phyloP scores from a whole-genome alignment of 495 filamentous ascomycete genomes.

The Schizothecium vesticola region DNA sequence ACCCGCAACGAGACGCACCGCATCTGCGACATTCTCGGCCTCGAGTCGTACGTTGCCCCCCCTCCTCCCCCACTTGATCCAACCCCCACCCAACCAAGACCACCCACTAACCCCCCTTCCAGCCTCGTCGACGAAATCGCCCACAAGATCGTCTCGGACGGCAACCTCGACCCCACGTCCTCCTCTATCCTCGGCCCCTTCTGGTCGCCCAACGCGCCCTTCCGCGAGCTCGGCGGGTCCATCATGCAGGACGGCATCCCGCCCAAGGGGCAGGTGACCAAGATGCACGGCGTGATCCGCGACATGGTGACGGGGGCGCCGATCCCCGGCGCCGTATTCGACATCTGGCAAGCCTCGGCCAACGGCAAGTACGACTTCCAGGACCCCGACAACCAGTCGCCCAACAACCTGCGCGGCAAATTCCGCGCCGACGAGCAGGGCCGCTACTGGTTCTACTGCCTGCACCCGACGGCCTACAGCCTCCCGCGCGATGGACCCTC shows the following conservation, averaged over 20 bases:
- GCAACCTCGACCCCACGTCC: slow-evolving; percentile 66
- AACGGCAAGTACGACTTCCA: slow-evolving; percentile 91
- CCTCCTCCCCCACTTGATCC: background rate
- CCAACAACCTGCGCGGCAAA: slow-evolving; percentile 81
- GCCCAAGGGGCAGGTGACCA: slow-evolving; percentile 55
- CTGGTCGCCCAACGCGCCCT: slow-evolving; percentile 79
- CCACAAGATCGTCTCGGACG: slow-evolving; percentile 70
- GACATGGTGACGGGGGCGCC: slow-evolving; percentile 69
- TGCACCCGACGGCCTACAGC: slow-evolving; percentile 74
- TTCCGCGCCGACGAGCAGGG: slow-evolving; percentile 73
- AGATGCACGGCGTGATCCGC: slow-evolving; percentile 69
- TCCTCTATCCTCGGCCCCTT: slow-evolving; percentile 82
- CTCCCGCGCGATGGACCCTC: slow-evolving; percentile 71
- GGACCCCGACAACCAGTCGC: slow-evolving; percentile 66
- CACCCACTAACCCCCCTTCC: background rate
- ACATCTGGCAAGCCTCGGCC: slow-evolving; percentile 81
- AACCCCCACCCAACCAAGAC: background rate
- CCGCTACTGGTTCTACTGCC: slow-evolving; percentile 75
- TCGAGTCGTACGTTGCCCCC: slow-evolving; percentile 62
- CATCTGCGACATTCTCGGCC: slow-evolving; percentile 71
- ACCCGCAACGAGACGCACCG: slow-evolving; percentile 70
- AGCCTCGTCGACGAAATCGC: slow-evolving; percentile 81
- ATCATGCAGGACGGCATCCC: slow-evolving; percentile 64
- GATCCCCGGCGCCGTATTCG: slow-evolving; percentile 65
- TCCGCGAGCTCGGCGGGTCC: slow-evolving; percentile 62